A percentile compares a stretch with the other conserved stretches of the same genome.
Evolutionary conservation across 148 eudicot species (phyloP).

Genomic region (Pharnaceum exiguum): DNA sequence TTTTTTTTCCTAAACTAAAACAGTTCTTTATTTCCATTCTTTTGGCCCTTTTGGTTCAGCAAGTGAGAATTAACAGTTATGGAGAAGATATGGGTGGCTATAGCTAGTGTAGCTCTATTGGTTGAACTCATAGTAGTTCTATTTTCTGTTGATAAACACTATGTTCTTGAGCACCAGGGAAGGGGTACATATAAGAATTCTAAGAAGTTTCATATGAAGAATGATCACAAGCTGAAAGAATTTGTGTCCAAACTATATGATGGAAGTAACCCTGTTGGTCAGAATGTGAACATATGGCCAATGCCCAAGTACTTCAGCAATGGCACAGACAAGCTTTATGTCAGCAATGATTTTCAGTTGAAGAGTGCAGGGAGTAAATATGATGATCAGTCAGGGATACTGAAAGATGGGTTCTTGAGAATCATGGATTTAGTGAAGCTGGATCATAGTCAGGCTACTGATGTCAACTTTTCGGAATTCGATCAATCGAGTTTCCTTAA

Average conservation of each 20-base stretch:
- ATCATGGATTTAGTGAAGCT: conserved; percentile 33
- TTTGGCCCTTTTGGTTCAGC: not conserved
- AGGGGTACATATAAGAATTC: not conserved
- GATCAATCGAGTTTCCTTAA: conserved; percentile 38
- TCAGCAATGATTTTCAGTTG: not conserved
- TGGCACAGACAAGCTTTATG: no score
- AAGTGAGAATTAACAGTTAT: not conserved
- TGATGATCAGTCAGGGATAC: not conserved
- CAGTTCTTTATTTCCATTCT: not conserved
- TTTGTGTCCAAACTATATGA: no score
- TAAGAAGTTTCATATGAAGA: not conserved
- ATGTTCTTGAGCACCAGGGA: not conserved
- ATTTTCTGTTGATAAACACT: not conserved
- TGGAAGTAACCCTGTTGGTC: no score
- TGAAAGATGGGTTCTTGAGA: conserved; percentile 42
- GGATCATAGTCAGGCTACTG: conserved; percentile 56
- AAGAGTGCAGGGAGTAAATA: not conserved
- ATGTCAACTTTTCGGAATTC: conserved; percentile 31
- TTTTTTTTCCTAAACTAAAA: no score
- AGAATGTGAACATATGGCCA: no score
- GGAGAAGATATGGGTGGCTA: not conserved
- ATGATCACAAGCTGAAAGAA: no score
- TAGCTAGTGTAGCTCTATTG: not conserved
- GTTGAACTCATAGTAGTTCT: not conserved
- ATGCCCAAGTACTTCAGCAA: no score